Evolutionary conservation across 2,329 filamentous ascomycete species (phyloP).

Genomic region (Aspergillus hiratsukae): DNA sequence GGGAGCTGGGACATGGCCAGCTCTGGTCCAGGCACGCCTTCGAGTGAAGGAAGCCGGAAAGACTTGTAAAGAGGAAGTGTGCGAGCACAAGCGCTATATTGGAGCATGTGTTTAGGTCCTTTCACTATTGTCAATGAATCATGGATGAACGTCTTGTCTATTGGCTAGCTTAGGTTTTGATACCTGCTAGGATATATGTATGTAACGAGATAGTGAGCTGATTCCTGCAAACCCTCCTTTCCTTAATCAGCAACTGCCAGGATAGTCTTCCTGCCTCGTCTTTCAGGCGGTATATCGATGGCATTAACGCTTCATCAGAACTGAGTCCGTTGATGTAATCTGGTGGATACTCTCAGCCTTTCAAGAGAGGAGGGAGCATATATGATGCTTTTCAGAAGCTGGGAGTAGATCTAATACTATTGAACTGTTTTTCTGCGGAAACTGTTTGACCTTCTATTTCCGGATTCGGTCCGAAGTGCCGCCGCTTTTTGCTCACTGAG

Average conservation of each 20-base stretch:
- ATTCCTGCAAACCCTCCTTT: neutral
- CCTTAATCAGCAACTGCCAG: too few relatives aligned
- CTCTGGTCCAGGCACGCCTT: constrained; percentile 33
- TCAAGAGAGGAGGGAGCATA: neutral
- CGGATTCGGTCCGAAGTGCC: too few relatives aligned
- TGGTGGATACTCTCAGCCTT: too few relatives aligned
- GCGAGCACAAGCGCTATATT: neutral
- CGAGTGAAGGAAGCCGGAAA: constrained; percentile 34
- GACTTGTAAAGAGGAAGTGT: constrained; percentile 22
- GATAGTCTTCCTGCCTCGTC: too few relatives aligned
- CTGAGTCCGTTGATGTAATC: neutral
- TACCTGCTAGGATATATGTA: neutral
- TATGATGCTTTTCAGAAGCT: too few relatives aligned
- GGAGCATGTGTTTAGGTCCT: neutral
- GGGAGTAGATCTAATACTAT: neutral
- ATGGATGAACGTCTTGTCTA: neutral
- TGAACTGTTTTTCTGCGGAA: too few relatives aligned
- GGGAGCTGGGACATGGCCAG: constrained; percentile 39
- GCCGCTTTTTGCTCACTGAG: too few relatives aligned
- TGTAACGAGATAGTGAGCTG: neutral
- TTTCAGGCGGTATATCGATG: neutral
- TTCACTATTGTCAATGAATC: neutral
- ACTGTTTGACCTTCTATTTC: too few relatives aligned
- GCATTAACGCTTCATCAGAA: neutral
- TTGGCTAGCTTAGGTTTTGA: neutral